Percentiles rank a stretch among this genome's conserved stretches.
Conservation (phyloP, 1,139 yeast genomes). For the Blastobotrys proliferans region DNA sequence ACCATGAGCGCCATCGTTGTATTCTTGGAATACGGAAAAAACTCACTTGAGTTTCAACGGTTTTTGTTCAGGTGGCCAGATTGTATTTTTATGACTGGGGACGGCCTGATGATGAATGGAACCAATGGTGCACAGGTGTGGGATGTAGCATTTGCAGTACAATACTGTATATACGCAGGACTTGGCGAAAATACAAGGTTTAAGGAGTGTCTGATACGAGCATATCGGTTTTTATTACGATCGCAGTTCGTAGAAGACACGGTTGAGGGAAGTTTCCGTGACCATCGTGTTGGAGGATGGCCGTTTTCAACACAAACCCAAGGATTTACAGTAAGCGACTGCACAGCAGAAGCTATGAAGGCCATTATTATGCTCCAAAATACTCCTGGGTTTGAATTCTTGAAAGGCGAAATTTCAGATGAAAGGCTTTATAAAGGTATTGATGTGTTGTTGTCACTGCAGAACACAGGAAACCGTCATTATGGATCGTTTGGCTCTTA, state of each 20-base stretch:
- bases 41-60: slow-evolving; percentile 56
- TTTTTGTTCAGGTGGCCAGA: slow-evolving; percentile 66
- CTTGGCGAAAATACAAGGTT: slow-evolving; percentile 67
- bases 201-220: slow-evolving; percentile 55
- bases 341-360: slow-evolving; percentile 94
- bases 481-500: slow-evolving; percentile 92
- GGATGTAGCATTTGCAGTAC: slow-evolving; percentile 92
- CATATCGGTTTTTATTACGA: slow-evolving; percentile 67
- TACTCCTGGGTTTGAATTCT: slow-evolving; percentile 43
- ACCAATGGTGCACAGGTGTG: slow-evolving; percentile 98
- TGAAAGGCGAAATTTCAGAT: slow-evolving; percentile 49
- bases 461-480: slow-evolving; percentile 73
- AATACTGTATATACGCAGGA: slow-evolving; percentile 77
- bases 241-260: slow-evolving; percentile 85
- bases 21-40: slow-evolving; percentile 61
- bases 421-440: slow-evolving; percentile 61
- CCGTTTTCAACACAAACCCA: slow-evolving; percentile 94
- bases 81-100: slow-evolving; percentile 76
- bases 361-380: slow-evolving; percentile 90
- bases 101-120: slow-evolving; percentile 92
- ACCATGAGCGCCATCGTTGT: slow-evolving; percentile 78
- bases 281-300: slow-evolving; percentile 88
- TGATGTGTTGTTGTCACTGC: slow-evolving; percentile 64
- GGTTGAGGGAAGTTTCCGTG: slow-evolving; percentile 75
- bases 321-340: slow-evolving; percentile 95